These are phyloP conservation scores for Hymenoscyphus repandus DNA, from an alignment of 2,329 filamentous ascomycete genomes.

Conservation along the genomic window DNA sequence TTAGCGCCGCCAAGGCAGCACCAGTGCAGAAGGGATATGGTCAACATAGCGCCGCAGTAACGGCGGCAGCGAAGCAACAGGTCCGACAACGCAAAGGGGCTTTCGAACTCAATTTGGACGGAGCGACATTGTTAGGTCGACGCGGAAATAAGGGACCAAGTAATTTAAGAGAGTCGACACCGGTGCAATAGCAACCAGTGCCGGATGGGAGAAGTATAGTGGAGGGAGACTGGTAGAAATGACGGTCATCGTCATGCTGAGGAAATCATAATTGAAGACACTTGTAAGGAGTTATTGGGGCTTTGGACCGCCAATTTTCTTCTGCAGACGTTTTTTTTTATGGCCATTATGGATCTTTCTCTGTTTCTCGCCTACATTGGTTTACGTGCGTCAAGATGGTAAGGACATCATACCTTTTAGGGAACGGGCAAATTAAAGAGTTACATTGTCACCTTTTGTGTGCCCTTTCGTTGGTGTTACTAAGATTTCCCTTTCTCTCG, in stretches of 20 bases:
- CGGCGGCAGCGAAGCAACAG: slow-evolving; percentile 76
- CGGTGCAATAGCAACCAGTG: slow-evolving; percentile 16
- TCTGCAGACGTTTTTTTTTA: too few relatives aligned
- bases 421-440: too few relatives aligned
- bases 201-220: background rate
- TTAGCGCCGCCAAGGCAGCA: slow-evolving; percentile 58
- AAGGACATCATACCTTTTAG: too few relatives aligned
- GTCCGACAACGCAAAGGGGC: slow-evolving; percentile 69
- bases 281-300: too few relatives aligned
- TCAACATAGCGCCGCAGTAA: slow-evolving; percentile 79
- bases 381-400: too few relatives aligned
- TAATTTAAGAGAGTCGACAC: slow-evolving; percentile 23
- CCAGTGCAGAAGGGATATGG: slow-evolving; percentile 63
- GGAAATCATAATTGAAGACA: background rate
- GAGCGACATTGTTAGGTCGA: slow-evolving; percentile 81
- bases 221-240: background rate
- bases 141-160: slow-evolving; percentile 45
- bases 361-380: too few relatives aligned
- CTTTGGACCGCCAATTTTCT: too few relatives aligned
- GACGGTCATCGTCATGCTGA: background rate
- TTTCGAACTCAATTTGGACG: slow-evolving; percentile 89
- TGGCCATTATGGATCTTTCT: too few relatives aligned
- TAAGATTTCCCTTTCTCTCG: too few relatives aligned
- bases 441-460: too few relatives aligned
- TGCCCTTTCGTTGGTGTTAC: too few relatives aligned